phyloP scores from a whole-genome alignment of 345 rosid species.

The Rhodamnia argentea region DNA sequence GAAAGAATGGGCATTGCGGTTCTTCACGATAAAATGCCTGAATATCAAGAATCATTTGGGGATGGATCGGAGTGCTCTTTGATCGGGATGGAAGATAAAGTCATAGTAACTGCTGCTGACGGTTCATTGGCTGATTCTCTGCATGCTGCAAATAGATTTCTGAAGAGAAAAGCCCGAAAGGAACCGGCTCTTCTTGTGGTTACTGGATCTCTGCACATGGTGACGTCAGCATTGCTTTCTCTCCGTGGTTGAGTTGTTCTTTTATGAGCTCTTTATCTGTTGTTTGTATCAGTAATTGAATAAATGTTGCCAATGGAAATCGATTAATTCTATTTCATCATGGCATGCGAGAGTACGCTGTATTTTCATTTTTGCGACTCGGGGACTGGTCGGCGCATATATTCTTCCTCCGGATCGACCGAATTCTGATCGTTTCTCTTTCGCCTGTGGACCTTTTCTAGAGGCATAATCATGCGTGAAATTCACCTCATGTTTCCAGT shows the following conservation, averaged over 20 bases:
- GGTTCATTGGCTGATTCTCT: conserved; percentile 17
- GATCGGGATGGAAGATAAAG: conserved; percentile 1
- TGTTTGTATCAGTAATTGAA: background rate
- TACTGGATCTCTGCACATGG: conserved; percentile 56
- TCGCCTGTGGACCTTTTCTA: background rate
- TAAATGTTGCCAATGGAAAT: background rate
- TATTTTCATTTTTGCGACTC: background rate
- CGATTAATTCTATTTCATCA: background rate
- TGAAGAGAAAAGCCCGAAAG: conserved; percentile 14
- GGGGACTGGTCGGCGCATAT: background rate
- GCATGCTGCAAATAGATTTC: conserved; percentile 25
- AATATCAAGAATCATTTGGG: conserved; percentile 7
- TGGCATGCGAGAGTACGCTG: background rate
- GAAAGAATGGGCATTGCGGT: conserved; percentile 28
- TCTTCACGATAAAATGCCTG: conserved; percentile 18
- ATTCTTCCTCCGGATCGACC: background rate
- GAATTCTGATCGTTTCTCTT: background rate
- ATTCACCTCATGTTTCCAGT: background rate
- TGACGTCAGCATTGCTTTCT: conserved; percentile 26
- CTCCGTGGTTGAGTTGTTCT: background rate
- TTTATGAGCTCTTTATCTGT: background rate
- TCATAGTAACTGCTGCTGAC: conserved; percentile 23
- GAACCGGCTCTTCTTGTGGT: conserved; percentile 26
- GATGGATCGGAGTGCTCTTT: background rate
- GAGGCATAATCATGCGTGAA: background rate